Evolutionary conservation across 208 protist genomes (phyloP), one percentile per base, ranked within the genome.

Genomic region (Trypanosoma congolense): DNA sequence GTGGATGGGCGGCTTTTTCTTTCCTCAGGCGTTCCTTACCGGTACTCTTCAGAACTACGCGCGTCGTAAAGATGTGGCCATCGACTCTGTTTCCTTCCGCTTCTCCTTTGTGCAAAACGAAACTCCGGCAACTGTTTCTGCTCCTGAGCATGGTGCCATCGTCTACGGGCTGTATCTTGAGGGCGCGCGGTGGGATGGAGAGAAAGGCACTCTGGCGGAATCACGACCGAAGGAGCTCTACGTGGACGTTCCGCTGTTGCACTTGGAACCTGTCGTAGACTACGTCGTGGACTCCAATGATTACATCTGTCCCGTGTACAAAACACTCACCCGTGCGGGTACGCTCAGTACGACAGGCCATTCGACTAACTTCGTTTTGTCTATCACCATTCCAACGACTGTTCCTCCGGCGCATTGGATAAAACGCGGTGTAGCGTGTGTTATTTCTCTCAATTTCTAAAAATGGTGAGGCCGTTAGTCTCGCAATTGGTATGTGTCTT

Each of bases 1-100:
- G 66, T 98, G 95, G 93, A 92, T 99, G 29, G 95, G 93, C 14
- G 93, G 93, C 49, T 98, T 99, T 77, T 99, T 98, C 84, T 99
- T 99, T 77, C 95, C 97, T 12, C 96, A 98, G 72, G 90, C 93
- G 0, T 98, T 98, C 76, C 77, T 98, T 40, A 98, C 96, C 0
- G 96, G 94, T 36, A 95, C 85, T 18, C 73, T 97, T 65, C 96
- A 99, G 78, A 98, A 98, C 75, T 97, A 96, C 70, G 97, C 97
- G 3, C 84, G 97, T 10, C 80, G 92, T 62, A 62, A 90, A 31
- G 67, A 94, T 30, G 82, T 97, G 29, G 90, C 96, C 5, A 98
- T 99, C 54, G 97, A 99, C 71, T 95, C 90, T 57, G 88, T 98
- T 61, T 93, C 74, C 2, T 98, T 98, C 67, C 68, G 92, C 56